Base-by-base conservation (phyloP, 768 basidiomycete genomes). In the Pholiota conissans region DNA sequence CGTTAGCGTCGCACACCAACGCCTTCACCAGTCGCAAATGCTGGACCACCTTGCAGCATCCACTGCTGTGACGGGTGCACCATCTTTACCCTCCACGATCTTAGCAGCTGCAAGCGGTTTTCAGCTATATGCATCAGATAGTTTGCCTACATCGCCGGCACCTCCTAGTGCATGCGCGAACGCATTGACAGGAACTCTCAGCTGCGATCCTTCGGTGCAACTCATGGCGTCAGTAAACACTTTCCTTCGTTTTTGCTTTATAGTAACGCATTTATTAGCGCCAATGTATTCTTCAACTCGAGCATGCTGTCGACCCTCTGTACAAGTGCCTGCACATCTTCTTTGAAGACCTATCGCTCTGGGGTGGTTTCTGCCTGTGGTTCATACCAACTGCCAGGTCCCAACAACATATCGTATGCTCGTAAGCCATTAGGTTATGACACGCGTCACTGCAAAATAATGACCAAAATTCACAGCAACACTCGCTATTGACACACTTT, bases 291-390 rank as follows among this genome's bases (percentile, higher is more conserved):
- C 27, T 62, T 61, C 47, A 58, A 56, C 20, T 46, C 45, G 29
- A 49, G 58, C 42, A 50, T 37, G 18, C 61, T 63, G 9, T 18
- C 29, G 10, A 40, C 52, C 3, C 56, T 67, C 29, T 69, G 68
- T 51, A 69, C 62, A 24, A 48, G 46, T 10, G 57, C 51, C 28
- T 69, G 68, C 40, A 34, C 55, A 24, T 55, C 28, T 28, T 60
- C 61, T 9, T 52, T 69, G 11, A 42, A 54, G 49, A 51, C 57
- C 20, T 69, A 69, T 47, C 61, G 68, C 20, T 57, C 59, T 35
- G 48, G 34, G 16, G 65, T 69, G 22, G 62, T 61, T 16, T 56
- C 59, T 29, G 61, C 66, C 5, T 69, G 68, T 49, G 62, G 58
- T 22, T 57, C 13, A 8, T 63, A 62, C 51, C 27, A 32, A 34